phyloP scores from a whole-genome alignment of 306 rosid genomes.

The Carpinus fangiana region DNA sequence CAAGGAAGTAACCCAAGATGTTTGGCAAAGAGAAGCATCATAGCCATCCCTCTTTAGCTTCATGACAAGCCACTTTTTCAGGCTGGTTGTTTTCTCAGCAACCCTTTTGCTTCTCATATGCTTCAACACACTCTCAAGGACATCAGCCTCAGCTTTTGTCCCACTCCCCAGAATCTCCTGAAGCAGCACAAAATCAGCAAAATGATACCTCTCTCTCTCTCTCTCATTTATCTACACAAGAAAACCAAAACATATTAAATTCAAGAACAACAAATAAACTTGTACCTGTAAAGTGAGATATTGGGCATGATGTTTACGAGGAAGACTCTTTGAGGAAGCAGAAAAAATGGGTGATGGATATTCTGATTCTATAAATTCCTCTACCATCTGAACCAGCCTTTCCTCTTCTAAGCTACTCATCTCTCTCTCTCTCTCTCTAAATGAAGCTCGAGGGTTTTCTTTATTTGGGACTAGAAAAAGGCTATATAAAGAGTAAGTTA shows the following conservation, averaged over 20 bases:
- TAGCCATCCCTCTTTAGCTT: conserved; percentile 57
- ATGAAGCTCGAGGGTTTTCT: neutral
- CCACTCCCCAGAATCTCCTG: conserved; percentile 60
- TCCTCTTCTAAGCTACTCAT: conserved; percentile 75
- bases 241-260: neutral
- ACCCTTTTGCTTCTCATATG: conserved; percentile 41
- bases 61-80: conserved; percentile 51
- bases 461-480: neutral
- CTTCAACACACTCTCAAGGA: conserved; percentile 44
- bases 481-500: neutral
- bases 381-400: conserved; percentile 55
- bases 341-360: conserved; percentile 32
- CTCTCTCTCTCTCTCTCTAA: neutral
- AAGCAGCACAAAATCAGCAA: conserved; percentile 4
- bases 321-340: conserved; percentile 37
- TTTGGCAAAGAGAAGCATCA: conserved; percentile 57
- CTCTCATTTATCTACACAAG: neutral
- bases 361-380: conserved; percentile 72
- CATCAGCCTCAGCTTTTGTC: conserved; percentile 39
- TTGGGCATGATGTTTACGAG: conserved; percentile 37
- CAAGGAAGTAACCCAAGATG: conserved; percentile 62
- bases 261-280: neutral
- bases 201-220: conserved; percentile 1
- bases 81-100: conserved; percentile 30
- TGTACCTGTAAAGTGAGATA: conserved; percentile 50